Conservation (phyloP, 306 rosid genomes). For the Vigna nakashimae region DNA sequence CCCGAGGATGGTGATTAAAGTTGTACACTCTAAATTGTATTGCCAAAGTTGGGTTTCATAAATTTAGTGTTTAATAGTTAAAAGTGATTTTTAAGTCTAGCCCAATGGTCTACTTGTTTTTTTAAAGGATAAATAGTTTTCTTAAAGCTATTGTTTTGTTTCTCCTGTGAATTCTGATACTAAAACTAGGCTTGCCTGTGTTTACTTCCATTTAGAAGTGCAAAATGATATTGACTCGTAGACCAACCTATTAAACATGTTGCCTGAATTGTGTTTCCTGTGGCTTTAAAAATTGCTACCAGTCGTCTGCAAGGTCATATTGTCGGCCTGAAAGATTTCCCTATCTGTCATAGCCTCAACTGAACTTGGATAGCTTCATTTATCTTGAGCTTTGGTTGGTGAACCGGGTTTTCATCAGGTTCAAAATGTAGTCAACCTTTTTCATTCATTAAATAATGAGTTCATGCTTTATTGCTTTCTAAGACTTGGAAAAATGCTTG, state of each 20-base stretch:
- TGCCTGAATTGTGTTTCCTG: not conserved
- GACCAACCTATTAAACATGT: not conserved
- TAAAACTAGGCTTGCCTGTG: no score
- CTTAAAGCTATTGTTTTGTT: conserved; percentile 2
- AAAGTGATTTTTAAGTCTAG: not conserved
- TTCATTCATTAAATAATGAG: not conserved
- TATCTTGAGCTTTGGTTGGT: not conserved
- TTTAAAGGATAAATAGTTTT: not conserved
- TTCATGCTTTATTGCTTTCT: conserved; percentile 9
- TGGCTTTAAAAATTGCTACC: not conserved
- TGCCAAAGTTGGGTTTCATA: conserved; percentile 2
- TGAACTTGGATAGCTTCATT: not conserved
- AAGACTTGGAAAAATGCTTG: not conserved
- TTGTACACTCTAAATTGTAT: not conserved
- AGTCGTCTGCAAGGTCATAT: not conserved
- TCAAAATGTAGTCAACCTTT: not conserved
- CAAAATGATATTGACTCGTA: not conserved
- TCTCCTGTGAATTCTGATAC: not conserved
- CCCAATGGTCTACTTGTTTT: not conserved
- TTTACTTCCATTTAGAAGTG: no score
- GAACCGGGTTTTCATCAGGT: conserved; percentile 4
- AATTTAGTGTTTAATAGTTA: conserved; percentile 8
- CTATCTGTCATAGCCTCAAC: conserved; percentile 2
- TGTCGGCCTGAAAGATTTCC: not conserved
- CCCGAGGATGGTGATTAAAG: conserved; percentile 31